Base-by-base conservation (phyloP, 805 yeast genomes). In the Saccharomycopsis sp. region DNA sequence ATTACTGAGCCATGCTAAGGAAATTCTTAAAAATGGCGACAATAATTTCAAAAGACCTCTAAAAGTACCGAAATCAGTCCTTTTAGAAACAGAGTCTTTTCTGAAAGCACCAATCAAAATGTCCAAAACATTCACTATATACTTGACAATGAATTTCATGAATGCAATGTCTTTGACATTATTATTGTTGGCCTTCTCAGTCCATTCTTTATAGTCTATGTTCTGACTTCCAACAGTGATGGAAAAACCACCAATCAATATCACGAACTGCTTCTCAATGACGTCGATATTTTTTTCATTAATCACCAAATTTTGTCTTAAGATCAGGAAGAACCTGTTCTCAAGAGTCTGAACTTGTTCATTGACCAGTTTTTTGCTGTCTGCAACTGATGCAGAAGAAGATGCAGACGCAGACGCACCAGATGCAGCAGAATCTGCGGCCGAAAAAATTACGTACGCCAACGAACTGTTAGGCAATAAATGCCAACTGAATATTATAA, bases 1-100 rank as follows among this genome's bases (percentile, higher is more conserved):
- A 51, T 78, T 78, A 62, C 77, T 80, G 24, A 85, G 65, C 89
- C 89, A 86, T 58, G 80, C 78, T 23, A 81, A 72, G 50, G 80
- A 67, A 8, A 86, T 69, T 64, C 92, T 74, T 0, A 82, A 52
- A 53, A 71, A 67, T 55, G 73, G 81, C 7, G 49, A 63, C 71
- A 69, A 38, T 25, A 68, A 62, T 61, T 52, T 66, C 59, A 55
- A 42, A 54, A 47, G 14, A 17, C 47, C 34, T 22, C 42, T 35
- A 17, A 57, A 35, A 29, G 19, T 9, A 19, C 23, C 55, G 20
- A 25, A 52, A 52, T 56, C 1, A 60, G 51, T 2, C 49, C 29
- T 7, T 52, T 50, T 3, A 58, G 38, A 17, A 61, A 61, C 3
- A 57, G 38, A 3, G 22, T 44, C 53, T 29, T 3, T 23, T n/a